phyloP scores from a whole-genome alignment of 1,139 yeast species.

The Yamadazyma sp. region DNA sequence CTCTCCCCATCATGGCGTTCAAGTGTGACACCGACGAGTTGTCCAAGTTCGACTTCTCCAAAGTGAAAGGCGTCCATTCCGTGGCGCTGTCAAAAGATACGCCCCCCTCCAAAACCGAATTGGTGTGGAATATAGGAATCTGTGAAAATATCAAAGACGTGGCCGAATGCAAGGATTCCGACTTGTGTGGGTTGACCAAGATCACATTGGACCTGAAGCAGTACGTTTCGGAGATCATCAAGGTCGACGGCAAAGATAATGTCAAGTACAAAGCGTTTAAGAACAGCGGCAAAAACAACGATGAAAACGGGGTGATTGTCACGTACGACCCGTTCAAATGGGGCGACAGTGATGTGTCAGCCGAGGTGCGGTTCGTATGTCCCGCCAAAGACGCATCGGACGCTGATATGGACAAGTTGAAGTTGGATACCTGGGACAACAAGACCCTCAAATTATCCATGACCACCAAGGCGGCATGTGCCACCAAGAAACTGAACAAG shows the following conservation, averaged over 20 bases:
- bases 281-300: conserved; percentile 22
- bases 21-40: conserved; percentile 47
- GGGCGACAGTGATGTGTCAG: conserved; percentile 62
- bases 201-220: conserved; percentile 43
- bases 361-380: conserved; percentile 56
- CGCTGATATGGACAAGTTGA: conserved; percentile 34
- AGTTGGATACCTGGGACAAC: conserved; percentile 34
- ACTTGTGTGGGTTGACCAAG: conserved; percentile 65
- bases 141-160: conserved; percentile 53
- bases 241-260: conserved; percentile 39
- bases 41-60: conserved; percentile 40
- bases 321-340: conserved; percentile 59
- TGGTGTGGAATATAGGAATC: conserved; percentile 69
- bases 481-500: conserved; percentile 20
- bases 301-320: conserved; percentile 45
- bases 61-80: conserved; percentile 49
- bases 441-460: conserved; percentile 25
- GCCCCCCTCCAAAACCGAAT: conserved; percentile 72
- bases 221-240: conserved; percentile 55
- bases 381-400: conserved; percentile 32
- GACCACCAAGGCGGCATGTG: conserved; percentile 39
- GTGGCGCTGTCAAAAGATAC: conserved; percentile 48
- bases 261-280: conserved; percentile 27
- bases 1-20: conserved; percentile 18
- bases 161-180: conserved; percentile 61